Evolutionary conservation across 2,329 filamentous ascomycete genomes (phyloP).

Genomic region (Didymella glomerata): DNA sequence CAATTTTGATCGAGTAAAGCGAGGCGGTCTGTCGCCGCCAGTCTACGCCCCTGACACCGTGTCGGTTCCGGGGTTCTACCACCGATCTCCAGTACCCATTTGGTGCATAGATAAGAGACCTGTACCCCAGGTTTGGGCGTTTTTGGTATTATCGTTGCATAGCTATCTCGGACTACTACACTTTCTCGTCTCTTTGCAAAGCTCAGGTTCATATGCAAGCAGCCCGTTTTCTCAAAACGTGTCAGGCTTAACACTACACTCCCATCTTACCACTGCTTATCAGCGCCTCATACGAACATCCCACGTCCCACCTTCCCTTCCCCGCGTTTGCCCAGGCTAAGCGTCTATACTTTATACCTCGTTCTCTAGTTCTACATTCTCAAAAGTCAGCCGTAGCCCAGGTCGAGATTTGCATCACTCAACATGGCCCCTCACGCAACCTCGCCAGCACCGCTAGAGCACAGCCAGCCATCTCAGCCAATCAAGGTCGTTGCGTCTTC

Average conservation of each 20-base stretch:
- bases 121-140: constrained; percentile 49
- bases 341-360: constrained; percentile 6
- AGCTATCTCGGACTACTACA: constrained; percentile 1
- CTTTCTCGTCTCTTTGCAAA: constrained; percentile 1
- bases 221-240: constrained; percentile 23
- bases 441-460: constrained; percentile 40
- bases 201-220: neutral
- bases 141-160: constrained; percentile 20
- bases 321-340: constrained; percentile 37
- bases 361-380: constrained; percentile 2
- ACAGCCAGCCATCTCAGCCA: constrained; percentile 48
- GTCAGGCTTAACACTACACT: constrained; percentile 25
- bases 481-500: constrained; percentile 84
- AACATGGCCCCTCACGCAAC: constrained; percentile 52
- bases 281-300: constrained; percentile 32
- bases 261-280: constrained; percentile 48
- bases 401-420: constrained; percentile 6
- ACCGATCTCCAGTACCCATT: constrained; percentile 26
- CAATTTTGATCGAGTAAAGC: constrained; percentile 47
- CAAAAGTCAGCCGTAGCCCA: neutral
- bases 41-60: constrained; percentile 32
- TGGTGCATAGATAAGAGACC: constrained; percentile 44
- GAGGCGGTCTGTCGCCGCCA: constrained; percentile 25
- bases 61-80: constrained; percentile 26
- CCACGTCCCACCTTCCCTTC: constrained; percentile 27